Base-by-base conservation (phyloP, 2,329 filamentous ascomycete species). In the Thermomyces lanuginosus region DNA sequence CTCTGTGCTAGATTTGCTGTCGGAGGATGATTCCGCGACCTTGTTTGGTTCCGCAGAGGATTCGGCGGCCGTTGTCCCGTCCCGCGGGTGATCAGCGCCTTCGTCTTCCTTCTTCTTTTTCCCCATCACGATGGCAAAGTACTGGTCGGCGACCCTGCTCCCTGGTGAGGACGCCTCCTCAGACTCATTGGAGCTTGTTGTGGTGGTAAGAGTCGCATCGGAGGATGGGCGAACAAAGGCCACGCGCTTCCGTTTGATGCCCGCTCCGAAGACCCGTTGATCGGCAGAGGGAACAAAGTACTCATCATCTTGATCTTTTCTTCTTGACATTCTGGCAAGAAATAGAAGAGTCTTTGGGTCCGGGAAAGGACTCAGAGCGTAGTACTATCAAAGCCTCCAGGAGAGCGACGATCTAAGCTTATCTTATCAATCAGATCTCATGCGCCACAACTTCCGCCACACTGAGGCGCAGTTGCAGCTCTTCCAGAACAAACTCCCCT, bases 191-290 rank as follows among this genome's bases (percentile, higher is more conserved):
- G n/a, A n/a, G n/a, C n/a, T n/a, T n/a, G 39, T 22, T 36, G 64
- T 41, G 12, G 45, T 39, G 28, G 38, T 40, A 22, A 42, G 29
- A 26, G 24, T 27, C 32, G 48, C 37, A 35, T 48, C 35, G 36
- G 58, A 33, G 30, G 55, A 52, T 11, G 67, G 61, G 11, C 63
- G 57, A 8, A 76, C 65, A 43, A 76, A 76, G 4, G 60, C 55
- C 22, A 76, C 63, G 27, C 55, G 58, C 50, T 68, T 72, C 38
- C 67, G 60, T 43, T 67, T 69, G 27, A 76, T 61, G n/a, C 71
- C 69, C 8, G 69, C 65, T 22, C 67, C 66, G 36, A 73, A 76
- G 30, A 66, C 62, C 8, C 63, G 61, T 39, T 72, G 69, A 32
- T 71, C 61, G 35, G 63, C 57, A 4, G 71, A 54, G 0, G 71